phyloP scores from a whole-genome alignment of 129 eudicot genomes.

The Arctium lappa region DNA sequence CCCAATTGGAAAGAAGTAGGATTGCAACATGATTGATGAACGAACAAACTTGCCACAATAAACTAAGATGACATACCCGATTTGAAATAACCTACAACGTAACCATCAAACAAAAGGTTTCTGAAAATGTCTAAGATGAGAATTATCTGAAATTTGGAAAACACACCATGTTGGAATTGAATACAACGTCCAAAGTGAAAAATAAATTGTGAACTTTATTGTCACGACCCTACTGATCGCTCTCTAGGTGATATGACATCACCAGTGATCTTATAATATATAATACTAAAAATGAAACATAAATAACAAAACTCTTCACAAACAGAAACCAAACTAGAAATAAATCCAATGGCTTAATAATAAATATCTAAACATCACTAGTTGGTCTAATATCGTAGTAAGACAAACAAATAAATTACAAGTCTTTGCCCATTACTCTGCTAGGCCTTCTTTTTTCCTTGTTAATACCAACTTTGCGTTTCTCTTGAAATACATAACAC shows the following conservation, averaged over 20 bases:
- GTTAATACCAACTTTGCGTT: background rate
- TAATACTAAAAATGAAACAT: background rate
- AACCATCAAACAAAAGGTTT: too few relatives aligned
- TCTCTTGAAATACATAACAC: background rate
- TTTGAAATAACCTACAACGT: background rate
- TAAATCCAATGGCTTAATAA: too few relatives aligned
- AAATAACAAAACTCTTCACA: background rate
- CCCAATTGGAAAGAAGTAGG: background rate
- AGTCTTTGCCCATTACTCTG: background rate
- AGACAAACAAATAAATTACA: background rate
- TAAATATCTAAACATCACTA: background rate
- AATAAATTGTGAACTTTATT: background rate
- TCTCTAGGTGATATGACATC: too few relatives aligned
- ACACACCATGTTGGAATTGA: background rate
- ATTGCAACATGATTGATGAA: background rate
- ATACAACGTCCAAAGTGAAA: background rate
- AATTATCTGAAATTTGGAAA: too few relatives aligned
- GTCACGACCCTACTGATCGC: too few relatives aligned
- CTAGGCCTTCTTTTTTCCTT: background rate
- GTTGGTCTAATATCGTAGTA: background rate
- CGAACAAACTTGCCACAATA: background rate
- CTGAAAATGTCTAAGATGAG: too few relatives aligned
- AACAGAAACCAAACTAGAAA: background rate
- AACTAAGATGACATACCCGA: background rate
- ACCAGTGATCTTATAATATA: too few relatives aligned